Percentiles rank a stretch among this genome's conserved stretches.
Conservation (phyloP, 371 early-diverging fungal species). For the Apophysomyces elegans region DNA sequence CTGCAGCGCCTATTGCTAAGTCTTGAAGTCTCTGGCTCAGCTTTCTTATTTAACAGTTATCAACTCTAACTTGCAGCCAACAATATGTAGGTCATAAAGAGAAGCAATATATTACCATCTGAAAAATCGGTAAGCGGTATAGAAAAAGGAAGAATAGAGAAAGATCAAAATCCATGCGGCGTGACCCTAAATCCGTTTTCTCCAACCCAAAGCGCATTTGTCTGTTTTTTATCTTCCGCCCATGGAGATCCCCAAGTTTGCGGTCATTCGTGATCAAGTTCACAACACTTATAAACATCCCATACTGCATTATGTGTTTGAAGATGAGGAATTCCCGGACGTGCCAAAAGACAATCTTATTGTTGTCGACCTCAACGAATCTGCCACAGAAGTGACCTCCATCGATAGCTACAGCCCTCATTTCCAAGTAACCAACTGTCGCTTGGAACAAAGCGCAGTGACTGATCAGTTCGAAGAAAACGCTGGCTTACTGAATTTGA, state of each 20-base stretch:
- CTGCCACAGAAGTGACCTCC: slow-evolving; percentile 35
- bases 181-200: too few relatives aligned
- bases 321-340: slow-evolving; percentile 54
- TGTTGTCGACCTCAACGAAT: slow-evolving; percentile 48
- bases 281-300: slow-evolving; percentile 56
- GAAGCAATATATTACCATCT: too few relatives aligned
- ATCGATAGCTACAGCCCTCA: slow-evolving; percentile 53
- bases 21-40: too few relatives aligned
- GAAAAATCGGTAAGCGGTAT: too few relatives aligned
- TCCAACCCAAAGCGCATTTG: too few relatives aligned
- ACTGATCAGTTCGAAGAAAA: slow-evolving; percentile 41
- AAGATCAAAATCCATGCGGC: too few relatives aligned
- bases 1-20: too few relatives aligned
- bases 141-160: too few relatives aligned
- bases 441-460: slow-evolving; percentile 43
- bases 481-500: slow-evolving; percentile 24
- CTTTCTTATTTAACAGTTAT: too few relatives aligned
- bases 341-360: slow-evolving; percentile 56
- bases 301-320: slow-evolving; percentile 59
- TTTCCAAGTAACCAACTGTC: slow-evolving; percentile 56
- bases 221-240: neutral
- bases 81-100: too few relatives aligned
- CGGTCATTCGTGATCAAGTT: slow-evolving; percentile 55
- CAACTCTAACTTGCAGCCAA: too few relatives aligned
- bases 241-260: slow-evolving; percentile 52